Evolutionary conservation across 2,329 filamentous ascomycete genomes (phyloP).

Genomic region (Paraconiothyrium sp.): DNA sequence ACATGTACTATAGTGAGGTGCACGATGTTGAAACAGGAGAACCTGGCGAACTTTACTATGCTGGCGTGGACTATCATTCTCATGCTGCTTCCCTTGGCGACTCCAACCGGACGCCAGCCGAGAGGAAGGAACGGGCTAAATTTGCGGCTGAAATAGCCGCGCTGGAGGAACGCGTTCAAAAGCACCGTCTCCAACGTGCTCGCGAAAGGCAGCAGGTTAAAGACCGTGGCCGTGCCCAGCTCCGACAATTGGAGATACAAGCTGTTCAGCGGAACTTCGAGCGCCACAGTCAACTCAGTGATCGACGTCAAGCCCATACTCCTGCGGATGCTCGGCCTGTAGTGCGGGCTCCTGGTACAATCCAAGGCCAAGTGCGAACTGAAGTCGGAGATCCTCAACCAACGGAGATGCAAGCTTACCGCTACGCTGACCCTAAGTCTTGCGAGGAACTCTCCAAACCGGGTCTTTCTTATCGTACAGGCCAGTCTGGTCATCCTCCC

Average conservation of each 20-base stretch:
- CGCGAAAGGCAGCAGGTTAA: no score
- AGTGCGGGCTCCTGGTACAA: not conserved
- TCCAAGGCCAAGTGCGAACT: not conserved
- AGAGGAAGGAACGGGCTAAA: not conserved
- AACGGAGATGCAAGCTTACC: no score
- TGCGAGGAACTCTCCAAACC: no score
- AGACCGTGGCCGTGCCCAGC: no score
- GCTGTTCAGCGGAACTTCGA: no score
- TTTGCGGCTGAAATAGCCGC: no score
- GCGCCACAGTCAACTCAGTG: no score
- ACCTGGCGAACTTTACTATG: not conserved
- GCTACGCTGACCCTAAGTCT: no score
- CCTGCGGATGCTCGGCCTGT: not conserved
- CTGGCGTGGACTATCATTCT: not conserved
- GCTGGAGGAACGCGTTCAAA: not conserved
- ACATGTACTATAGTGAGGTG: not conserved
- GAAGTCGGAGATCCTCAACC: no score
- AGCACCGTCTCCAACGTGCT: not conserved
- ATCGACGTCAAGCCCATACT: no score
- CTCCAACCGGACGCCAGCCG: not conserved
- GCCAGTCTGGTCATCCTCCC: not conserved
- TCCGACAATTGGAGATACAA: no score
- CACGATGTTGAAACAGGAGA: not conserved
- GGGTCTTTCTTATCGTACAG: no score
- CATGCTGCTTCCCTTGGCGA: not conserved